phyloP scores from a whole-genome alignment of 352 stramenopile genomes.

The Phytophthora sp. region DNA sequence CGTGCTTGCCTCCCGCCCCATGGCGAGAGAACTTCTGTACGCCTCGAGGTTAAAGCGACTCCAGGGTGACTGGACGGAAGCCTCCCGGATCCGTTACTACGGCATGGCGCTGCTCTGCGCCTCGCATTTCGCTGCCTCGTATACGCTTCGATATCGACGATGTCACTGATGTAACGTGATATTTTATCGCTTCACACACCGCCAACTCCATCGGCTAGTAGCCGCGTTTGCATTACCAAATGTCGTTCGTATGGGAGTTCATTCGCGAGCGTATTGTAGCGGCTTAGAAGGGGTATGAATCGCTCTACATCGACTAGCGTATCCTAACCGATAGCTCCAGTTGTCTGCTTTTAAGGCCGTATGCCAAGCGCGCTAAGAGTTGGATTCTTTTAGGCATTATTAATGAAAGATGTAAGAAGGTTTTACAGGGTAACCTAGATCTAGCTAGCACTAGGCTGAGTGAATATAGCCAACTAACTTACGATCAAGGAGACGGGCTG shows the following conservation, averaged over 20 bases:
- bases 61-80: background rate
- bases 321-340: conserved; percentile 4
- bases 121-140: conserved; percentile 36
- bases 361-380: conserved; percentile 8
- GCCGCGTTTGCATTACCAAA: background rate
- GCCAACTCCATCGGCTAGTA: conserved; percentile 5
- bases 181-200: conserved; percentile 7
- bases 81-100: background rate
- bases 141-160: conserved; percentile 40
- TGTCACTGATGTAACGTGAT: conserved; percentile 45
- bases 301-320: background rate
- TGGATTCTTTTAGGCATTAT: conserved; percentile 1
- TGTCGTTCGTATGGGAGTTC: conserved; percentile 1
- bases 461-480: background rate
- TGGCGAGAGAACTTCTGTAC: background rate
- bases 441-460: background rate
- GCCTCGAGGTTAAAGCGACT: background rate
- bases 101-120: background rate
- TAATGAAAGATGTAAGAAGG: background rate
- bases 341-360: conserved; percentile 3
- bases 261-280: conserved; percentile 8
- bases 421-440: background rate
- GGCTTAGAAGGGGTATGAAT: conserved; percentile 12
- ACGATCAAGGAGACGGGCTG: background rate
- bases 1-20: background rate